Percentiles rank a stretch among this genome's conserved stretches.
Conservation (phyloP, 2,329 filamentous ascomycete species). For the Lecanicillium sp. region DNA sequence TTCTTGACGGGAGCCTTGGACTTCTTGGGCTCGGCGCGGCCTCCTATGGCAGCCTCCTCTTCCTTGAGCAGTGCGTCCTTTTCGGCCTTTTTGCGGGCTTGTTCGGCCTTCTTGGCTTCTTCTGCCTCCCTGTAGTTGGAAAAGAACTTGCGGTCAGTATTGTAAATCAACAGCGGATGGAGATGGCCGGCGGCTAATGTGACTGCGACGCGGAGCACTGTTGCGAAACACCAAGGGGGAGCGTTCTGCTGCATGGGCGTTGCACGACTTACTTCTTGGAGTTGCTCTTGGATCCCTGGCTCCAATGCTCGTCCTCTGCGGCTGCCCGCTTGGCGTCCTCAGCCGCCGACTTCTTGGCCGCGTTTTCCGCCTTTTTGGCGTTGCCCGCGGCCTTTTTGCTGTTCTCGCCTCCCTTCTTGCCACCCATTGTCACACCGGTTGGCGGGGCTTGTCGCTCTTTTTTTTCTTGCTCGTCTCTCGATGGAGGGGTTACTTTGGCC, state of each 20-base stretch:
- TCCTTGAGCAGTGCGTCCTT: slow-evolving; percentile 74
- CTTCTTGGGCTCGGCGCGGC: slow-evolving; percentile 57
- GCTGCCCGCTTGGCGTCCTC: slow-evolving; percentile 59
- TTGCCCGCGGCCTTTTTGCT: slow-evolving; percentile 87
- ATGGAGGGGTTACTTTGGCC: not conserved
- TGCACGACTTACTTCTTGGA: slow-evolving; percentile 69
- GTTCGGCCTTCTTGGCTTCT: slow-evolving; percentile 71
- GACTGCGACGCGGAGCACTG: too few species aligned
- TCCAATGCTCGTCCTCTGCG: slow-evolving; percentile 70
- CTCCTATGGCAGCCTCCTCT: slow-evolving; percentile 63
- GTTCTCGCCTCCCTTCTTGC: slow-evolving; percentile 69
- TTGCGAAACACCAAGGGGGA: too few species aligned
- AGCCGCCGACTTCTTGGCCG: slow-evolving; percentile 68
- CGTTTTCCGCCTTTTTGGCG: slow-evolving; percentile 85
- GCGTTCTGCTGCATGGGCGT: too few species aligned
- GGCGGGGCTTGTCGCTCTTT: too few species aligned
- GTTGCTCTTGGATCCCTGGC: slow-evolving; percentile 75
- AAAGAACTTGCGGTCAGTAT: not conserved
- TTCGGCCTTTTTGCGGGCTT: slow-evolving; percentile 84
- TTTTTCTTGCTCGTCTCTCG: too few species aligned
- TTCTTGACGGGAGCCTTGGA: slow-evolving; percentile 62
- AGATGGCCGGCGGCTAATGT: too few species aligned
- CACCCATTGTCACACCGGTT: slow-evolving; percentile 39
- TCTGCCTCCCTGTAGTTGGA: slow-evolving; percentile 25
- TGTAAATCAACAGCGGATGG: not conserved